Evolutionary conservation across 108 stramenopile genomes (phyloP).

Genomic region (Fragilaria radians): DNA sequence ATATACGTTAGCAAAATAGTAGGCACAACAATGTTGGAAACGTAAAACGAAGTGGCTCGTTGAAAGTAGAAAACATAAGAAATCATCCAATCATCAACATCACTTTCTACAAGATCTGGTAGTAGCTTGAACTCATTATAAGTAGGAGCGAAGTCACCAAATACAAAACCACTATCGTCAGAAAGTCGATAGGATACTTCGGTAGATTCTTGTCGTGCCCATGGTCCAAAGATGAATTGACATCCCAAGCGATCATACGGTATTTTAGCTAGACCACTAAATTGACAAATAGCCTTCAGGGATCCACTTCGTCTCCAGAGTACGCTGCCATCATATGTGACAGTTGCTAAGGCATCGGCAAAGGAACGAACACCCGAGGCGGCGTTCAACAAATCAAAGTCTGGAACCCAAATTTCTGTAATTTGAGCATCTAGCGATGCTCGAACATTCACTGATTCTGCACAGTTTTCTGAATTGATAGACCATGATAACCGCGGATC

Average conservation of each 20-base stretch:
- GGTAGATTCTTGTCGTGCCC: neutral
- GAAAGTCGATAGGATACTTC: neutral
- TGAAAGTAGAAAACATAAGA: slow-evolving; percentile 11
- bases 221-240: slow-evolving; percentile 7
- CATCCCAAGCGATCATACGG: slow-evolving; percentile 14
- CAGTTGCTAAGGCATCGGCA: slow-evolving; percentile 4
- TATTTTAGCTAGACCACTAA: slow-evolving; percentile 8
- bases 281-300: slow-evolving; percentile 12
- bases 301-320: slow-evolving; percentile 8
- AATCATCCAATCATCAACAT: neutral
- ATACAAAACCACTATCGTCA: neutral
- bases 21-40: slow-evolving; percentile 13
- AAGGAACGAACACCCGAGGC: slow-evolving; percentile 7
- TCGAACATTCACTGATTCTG: neutral
- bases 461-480: neutral
- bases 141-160: slow-evolving; percentile 9
- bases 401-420: slow-evolving; percentile 22
- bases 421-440: slow-evolving; percentile 6
- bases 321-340: slow-evolving; percentile 14
- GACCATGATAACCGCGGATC: slow-evolving; percentile 17
- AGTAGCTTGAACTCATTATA: slow-evolving; percentile 15
- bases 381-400: slow-evolving; percentile 13
- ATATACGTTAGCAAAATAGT: slow-evolving; percentile 18
- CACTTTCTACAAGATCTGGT: slow-evolving; percentile 11
- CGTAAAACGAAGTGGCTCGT: slow-evolving; percentile 8